These are phyloP conservation scores for Metschnikowia kunwiensis DNA, from an alignment of 805 yeast species.

Conservation along the genomic window DNA sequence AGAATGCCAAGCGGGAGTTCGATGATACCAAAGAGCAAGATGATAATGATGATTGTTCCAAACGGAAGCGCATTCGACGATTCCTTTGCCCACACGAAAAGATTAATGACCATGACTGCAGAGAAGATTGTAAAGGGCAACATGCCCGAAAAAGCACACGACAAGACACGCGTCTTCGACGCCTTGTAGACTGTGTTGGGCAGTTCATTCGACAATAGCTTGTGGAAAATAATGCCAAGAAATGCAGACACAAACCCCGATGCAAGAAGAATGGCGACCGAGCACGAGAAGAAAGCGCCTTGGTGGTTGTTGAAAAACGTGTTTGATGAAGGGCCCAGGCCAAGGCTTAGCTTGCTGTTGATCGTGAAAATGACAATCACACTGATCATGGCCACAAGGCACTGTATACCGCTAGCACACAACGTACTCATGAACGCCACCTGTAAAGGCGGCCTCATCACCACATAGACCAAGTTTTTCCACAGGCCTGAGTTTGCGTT, in stretches of 20 bases:
- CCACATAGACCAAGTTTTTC: constrained; percentile 54
- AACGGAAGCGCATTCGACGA: constrained; percentile 78
- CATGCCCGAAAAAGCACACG: constrained; percentile 33
- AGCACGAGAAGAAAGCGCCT: constrained; percentile 62
- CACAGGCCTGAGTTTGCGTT: constrained; percentile 30
- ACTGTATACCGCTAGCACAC: constrained; percentile 73
- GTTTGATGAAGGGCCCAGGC: constrained; percentile 39
- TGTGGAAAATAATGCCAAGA: constrained; percentile 61
- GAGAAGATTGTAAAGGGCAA: constrained; percentile 49
- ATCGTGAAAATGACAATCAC: constrained; percentile 52
- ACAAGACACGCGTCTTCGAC: constrained; percentile 22
- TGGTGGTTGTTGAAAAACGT: constrained; percentile 62
- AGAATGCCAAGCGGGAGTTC: constrained; percentile 71
- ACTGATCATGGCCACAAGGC: constrained; percentile 60
- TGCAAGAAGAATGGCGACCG: constrained; percentile 55
- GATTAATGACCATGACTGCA: constrained; percentile 54
- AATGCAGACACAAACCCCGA: constrained; percentile 78
- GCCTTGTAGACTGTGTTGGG: constrained; percentile 25
- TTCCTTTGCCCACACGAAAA: constrained; percentile 71
- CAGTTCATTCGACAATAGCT: constrained; percentile 44
- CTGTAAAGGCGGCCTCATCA: constrained; percentile 49
- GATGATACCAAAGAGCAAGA: constrained; percentile 58
- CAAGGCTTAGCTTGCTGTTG: constrained; percentile 27
- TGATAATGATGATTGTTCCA: constrained; percentile 61
- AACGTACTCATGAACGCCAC: constrained; percentile 52